Evolutionary conservation across 345 rosid genomes (phyloP).

Genomic region (Dovyalis caffra): DNA sequence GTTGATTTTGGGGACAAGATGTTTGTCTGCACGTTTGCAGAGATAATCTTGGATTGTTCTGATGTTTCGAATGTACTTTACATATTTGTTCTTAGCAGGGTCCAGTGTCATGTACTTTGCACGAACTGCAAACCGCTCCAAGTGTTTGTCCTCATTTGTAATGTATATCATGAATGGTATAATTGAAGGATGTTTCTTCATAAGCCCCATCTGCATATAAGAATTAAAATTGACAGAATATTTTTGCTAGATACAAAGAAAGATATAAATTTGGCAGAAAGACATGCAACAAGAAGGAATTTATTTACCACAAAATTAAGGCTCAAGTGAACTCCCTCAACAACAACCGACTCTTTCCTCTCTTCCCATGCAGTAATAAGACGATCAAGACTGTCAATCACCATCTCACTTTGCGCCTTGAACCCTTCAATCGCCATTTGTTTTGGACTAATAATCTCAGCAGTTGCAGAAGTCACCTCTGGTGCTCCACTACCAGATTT

Average conservation of each 20-base stretch:
- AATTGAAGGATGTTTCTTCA: conserved; percentile 98
- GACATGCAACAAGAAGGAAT: conserved; percentile 8
- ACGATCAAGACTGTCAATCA: conserved; percentile 97
- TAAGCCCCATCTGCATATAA: conserved; percentile 86
- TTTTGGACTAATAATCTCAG: conserved; percentile 62
- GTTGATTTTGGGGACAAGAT: conserved; percentile 93
- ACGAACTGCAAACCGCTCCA: conserved; percentile 97
- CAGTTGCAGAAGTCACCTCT: conserved; percentile 37
- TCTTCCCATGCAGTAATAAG: conserved; percentile 97
- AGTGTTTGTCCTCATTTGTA: conserved; percentile 90
- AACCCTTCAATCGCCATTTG: conserved; percentile 97
- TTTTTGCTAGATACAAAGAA: neutral
- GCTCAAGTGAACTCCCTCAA: conserved; percentile 98
- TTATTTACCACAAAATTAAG: conserved; percentile 93
- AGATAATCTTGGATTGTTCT: conserved; percentile 95
- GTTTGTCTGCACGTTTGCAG: conserved; percentile 93
- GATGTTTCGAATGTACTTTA: conserved; percentile 87
- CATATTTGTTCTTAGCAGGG: conserved; percentile 94
- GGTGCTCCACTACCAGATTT: conserved; percentile 40
- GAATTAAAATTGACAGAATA: neutral
- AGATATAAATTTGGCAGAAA: conserved; percentile 3
- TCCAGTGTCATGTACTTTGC: conserved; percentile 99
- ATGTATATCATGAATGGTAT: conserved; percentile 97
- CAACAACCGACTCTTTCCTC: conserved; percentile 91
- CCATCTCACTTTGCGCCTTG: conserved; percentile 99